Conservation (phyloP, 306 rosid species). For the Senna siamea region DNA sequence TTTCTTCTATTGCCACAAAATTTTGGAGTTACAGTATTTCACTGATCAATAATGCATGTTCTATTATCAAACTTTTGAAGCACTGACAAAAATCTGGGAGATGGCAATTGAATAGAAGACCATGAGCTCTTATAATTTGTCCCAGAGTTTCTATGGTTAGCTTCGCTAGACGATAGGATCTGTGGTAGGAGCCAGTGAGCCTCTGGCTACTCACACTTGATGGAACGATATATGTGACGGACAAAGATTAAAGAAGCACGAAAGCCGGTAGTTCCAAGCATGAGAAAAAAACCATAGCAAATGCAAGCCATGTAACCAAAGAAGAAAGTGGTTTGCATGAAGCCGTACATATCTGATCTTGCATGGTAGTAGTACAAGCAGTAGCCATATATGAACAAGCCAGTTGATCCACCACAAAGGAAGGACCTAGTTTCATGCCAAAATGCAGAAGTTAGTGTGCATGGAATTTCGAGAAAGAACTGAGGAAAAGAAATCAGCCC, state of each 20-base stretch:
- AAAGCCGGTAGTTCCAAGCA: constrained; percentile 40
- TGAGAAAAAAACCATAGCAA: constrained; percentile 44
- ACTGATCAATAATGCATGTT: not conserved
- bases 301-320: constrained; percentile 48
- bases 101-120: not conserved
- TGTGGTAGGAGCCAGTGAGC: not conserved
- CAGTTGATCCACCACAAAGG: constrained; percentile 46
- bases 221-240: constrained; percentile 40
- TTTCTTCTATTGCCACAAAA: not conserved
- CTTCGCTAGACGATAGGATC: not conserved
- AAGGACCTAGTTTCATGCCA: constrained; percentile 41
- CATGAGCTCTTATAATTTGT: not conserved
- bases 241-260: constrained; percentile 40
- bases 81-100: not conserved
- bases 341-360: constrained; percentile 47
- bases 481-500: not conserved
- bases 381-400: constrained; percentile 44
- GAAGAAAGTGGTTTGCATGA: constrained; percentile 50
- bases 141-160: not conserved
- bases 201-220: constrained; percentile 37
- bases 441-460: not conserved
- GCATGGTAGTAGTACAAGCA: constrained; percentile 43
- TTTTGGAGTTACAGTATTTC: not conserved
- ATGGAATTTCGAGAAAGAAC: not conserved
- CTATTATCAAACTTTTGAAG: not conserved